These are phyloP conservation scores for Alternaria viburni DNA, from an alignment of 2,329 filamentous ascomycete genomes.

Conservation along the genomic window DNA sequence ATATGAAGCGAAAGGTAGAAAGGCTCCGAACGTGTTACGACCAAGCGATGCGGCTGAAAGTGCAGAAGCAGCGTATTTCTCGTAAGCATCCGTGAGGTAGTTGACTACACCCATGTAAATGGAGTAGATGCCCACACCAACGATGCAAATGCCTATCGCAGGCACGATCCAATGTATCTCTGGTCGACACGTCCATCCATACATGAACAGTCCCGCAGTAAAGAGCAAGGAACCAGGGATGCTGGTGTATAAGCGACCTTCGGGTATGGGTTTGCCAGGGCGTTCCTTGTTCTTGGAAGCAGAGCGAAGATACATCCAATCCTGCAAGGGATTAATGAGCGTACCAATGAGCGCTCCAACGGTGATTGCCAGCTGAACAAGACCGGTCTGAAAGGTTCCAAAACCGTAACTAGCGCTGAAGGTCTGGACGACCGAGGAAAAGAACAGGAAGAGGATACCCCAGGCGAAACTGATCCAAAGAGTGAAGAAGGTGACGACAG, in stretches of 20 bases:
- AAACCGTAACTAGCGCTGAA: slow-evolving; percentile 50
- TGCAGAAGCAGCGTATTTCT: slow-evolving; percentile 56
- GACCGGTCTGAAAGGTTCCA: slow-evolving; percentile 40
- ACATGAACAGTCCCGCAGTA: slow-evolving; percentile 36
- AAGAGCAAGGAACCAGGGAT: slow-evolving; percentile 51
- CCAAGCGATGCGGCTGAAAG: slow-evolving; percentile 55
- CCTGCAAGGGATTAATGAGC: slow-evolving; percentile 48
- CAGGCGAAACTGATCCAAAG: slow-evolving; percentile 55
- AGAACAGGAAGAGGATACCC: slow-evolving; percentile 54
- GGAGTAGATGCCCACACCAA: slow-evolving; percentile 30
- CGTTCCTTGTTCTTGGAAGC: slow-evolving; percentile 45
- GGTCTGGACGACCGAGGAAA: slow-evolving; percentile 50
- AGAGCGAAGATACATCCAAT: slow-evolving; percentile 38
- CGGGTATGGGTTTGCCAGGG: slow-evolving; percentile 51
- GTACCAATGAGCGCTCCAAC: slow-evolving; percentile 53
- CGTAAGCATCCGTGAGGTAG: slow-evolving; percentile 57
- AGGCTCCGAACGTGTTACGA: slow-evolving; percentile 55
- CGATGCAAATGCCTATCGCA: slow-evolving; percentile 14
- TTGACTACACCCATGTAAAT: slow-evolving; percentile 59
- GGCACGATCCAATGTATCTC: slow-evolving; percentile 44
- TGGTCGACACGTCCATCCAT: slow-evolving; percentile 22
- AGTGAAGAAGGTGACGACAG: slow-evolving; percentile 53
- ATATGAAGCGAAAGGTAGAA: slow-evolving; percentile 53
- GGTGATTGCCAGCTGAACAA: slow-evolving; percentile 52
- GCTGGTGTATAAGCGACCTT: slow-evolving; percentile 52